Conservation (phyloP, 768 basidiomycete genomes). For the Rhizopogon vinicolor region DNA sequence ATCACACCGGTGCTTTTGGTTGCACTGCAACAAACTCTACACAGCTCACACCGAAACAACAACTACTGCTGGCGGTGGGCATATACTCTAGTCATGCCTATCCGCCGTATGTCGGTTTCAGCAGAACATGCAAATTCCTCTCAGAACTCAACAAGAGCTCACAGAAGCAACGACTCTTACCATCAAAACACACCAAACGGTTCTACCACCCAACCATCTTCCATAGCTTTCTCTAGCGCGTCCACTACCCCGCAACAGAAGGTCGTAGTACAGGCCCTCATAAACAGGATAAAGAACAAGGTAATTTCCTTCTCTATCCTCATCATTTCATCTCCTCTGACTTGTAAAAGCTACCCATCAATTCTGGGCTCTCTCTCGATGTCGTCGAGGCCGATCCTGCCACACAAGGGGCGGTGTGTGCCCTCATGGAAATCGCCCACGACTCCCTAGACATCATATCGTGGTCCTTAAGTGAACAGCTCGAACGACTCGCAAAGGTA, state of each 20-base stretch:
- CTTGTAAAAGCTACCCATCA: slow-evolving; percentile 64
- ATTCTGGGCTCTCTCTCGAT: slow-evolving; percentile 73
- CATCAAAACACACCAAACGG: slow-evolving; percentile 31
- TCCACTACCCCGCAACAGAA: slow-evolving; percentile 69
- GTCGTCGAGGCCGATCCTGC: slow-evolving; percentile 73
- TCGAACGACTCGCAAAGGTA: slow-evolving; percentile 79
- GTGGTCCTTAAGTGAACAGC: slow-evolving; percentile 67
- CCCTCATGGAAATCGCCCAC: slow-evolving; percentile 73
- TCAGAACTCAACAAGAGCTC: slow-evolving; percentile 41
- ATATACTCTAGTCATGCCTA: slow-evolving; percentile 34
- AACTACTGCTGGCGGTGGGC: slow-evolving; percentile 17
- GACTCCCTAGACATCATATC: slow-evolving; percentile 80
- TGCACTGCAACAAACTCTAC: not conserved
- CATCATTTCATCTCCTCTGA: not conserved
- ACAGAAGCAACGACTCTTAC: slow-evolving; percentile 62
- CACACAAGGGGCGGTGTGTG: slow-evolving; percentile 70
- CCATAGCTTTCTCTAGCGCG: slow-evolving; percentile 32
- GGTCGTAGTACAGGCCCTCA: slow-evolving; percentile 66
- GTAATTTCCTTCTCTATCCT: slow-evolving; percentile 32
- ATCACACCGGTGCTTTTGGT: not conserved
- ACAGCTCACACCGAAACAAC: not conserved
- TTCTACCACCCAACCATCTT: slow-evolving; percentile 25
- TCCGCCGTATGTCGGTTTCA: slow-evolving; percentile 61
- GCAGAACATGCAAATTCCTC: slow-evolving; percentile 33
- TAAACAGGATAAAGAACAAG: slow-evolving; percentile 76